phyloP scores from a whole-genome alignment of 148 eudicot species.

The Salicornia ramosissima region DNA sequence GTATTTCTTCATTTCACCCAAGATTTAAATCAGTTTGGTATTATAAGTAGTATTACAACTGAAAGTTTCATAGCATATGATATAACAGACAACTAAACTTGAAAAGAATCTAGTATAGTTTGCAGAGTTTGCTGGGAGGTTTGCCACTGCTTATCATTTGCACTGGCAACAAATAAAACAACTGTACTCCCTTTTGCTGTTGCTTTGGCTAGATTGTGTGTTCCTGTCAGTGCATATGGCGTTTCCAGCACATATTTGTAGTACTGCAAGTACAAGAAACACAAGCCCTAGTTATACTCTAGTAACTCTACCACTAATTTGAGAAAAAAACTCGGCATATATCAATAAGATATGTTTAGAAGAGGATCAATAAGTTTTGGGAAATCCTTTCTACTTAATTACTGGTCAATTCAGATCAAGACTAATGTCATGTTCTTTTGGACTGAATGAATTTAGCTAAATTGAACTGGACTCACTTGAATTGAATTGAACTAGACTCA shows the following conservation, averaged over 20 bases:
- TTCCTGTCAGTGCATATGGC: conserved; percentile 80
- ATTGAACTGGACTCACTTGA: too few relatives aligned
- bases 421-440: too few relatives aligned
- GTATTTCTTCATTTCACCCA: not conserved
- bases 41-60: not conserved
- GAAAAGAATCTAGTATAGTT: conserved; percentile 78
- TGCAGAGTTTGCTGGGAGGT: conserved; percentile 64
- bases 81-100: conserved; percentile 32
- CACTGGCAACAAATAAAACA: conserved; percentile 81
- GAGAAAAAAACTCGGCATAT: not conserved
- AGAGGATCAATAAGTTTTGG: too few relatives aligned
- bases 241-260: conserved; percentile 87
- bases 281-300: too few relatives aligned
- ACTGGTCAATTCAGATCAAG: too few relatives aligned
- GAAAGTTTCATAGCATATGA: not conserved
- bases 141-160: conserved; percentile 90
- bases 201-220: conserved; percentile 94
- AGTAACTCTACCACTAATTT: not conserved
- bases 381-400: too few relatives aligned
- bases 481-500: too few relatives aligned
- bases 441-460: too few relatives aligned
- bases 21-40: conserved; percentile 5
- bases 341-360: not conserved
- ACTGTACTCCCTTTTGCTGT: conserved; percentile 90
- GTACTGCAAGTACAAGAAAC: conserved; percentile 56